Evolutionary conservation across 1,139 yeast genomes (phyloP), one percentile per base, ranked within the genome.

Genomic region (Pichia sp.): DNA sequence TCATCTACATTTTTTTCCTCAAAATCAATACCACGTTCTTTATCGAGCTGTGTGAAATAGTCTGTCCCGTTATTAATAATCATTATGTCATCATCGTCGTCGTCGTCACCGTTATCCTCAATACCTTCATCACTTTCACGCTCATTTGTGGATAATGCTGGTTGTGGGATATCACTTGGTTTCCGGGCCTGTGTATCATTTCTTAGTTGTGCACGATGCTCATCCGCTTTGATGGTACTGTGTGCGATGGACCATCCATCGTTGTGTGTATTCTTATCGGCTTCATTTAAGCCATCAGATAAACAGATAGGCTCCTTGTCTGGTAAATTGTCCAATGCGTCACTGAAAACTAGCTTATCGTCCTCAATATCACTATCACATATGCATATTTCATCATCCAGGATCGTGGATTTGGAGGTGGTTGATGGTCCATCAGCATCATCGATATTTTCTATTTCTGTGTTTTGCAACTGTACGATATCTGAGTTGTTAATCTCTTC

Each of bases 351-450:
- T 51, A 56, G 45, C 26, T 58, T 54, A 26, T 60, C 61, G 23
- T 51, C 60, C 43, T 53, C 56, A 13, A 41, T 34, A 13, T 51
- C 73, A 8, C 80, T 80, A 58, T 76, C 75, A 46, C 75, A 69
- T 56, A 76, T 79, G 55, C 44, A 40, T 8, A 40, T 40, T 13
- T 75, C 79, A 5, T 31, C 34, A 31, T 60, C 64, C 8, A 53
- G 7, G 30, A 44, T 47, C 30, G 31, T 49, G n/a, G 45, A 43
- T 13, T 51, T 54, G 8, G 34, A 43, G 16, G 29, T 10, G n/a
- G 30, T 43, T 4, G 4, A 19, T n/a, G 43, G 40, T 13, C 7
- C 29, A n/a, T 15, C 23, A 40, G 29, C 8, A 11, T 61, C 62
- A 31, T 59, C 61, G 5, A 57, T 56, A 34, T 63, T 61, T 46